These are phyloP conservation scores for Mrakia frigida DNA, from an alignment of 768 basidiomycete genomes.

Conservation along the genomic window DNA sequence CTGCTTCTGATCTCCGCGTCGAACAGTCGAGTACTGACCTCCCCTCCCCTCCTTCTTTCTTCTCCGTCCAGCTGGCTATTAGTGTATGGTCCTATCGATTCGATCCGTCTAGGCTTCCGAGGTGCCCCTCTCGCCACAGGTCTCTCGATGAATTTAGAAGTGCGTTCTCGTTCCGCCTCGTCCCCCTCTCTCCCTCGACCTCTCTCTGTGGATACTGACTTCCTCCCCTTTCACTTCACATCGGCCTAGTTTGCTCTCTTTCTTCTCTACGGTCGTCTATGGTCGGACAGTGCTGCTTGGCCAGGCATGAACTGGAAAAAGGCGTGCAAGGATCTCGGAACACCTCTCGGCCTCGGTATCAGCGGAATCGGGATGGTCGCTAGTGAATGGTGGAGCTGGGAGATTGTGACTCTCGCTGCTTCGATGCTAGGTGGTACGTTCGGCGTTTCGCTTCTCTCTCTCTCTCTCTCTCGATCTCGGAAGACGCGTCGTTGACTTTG, in stretches of 20 bases:
- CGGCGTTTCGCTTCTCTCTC: background rate
- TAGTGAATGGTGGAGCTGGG: constrained; percentile 76
- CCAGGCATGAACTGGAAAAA: constrained; percentile 61
- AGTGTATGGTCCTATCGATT: too few species aligned
- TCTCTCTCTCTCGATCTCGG: background rate
- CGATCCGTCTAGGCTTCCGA: constrained; percentile 73
- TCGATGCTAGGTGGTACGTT: constrained; percentile 69
- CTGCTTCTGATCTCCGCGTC: constrained; percentile 33
- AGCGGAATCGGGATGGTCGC: constrained; percentile 76
- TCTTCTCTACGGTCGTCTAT: constrained; percentile 42
- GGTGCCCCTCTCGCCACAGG: constrained; percentile 89
- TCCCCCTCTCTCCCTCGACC: background rate
- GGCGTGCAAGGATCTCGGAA: constrained; percentile 69
- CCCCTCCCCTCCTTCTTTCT: too few species aligned
- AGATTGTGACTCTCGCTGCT: constrained; percentile 22
- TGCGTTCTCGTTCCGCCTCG: constrained; percentile 41
- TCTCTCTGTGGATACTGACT: background rate
- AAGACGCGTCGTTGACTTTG: background rate
- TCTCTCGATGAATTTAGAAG: constrained; percentile 80
- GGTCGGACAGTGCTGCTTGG: constrained; percentile 67
- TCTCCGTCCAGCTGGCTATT: too few species aligned
- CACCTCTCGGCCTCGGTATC: constrained; percentile 46
- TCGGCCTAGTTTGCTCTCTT: constrained; percentile 44
- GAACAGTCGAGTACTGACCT: too few species aligned
- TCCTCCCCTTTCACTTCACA: background rate